phyloP scores from a whole-genome alignment of 352 stramenopile species.

The Phytophthora idaei region DNA sequence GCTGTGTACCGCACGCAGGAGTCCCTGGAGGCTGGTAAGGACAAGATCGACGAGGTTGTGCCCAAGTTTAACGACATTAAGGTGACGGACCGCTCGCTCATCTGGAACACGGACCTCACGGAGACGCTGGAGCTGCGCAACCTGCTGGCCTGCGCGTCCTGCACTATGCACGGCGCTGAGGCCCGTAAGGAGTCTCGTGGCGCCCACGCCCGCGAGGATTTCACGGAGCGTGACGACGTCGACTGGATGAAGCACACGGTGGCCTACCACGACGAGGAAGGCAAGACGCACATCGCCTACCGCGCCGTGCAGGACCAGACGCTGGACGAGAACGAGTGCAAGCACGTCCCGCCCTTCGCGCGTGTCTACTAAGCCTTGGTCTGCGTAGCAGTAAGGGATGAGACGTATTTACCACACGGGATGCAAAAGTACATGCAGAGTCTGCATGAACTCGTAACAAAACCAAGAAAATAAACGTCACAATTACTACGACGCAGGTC shows the following conservation, averaged over 20 bases:
- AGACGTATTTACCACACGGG: constrained; percentile 34
- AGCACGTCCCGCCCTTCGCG: constrained; percentile 93
- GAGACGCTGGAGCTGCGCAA: constrained; percentile 97
- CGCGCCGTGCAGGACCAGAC: constrained; percentile 94
- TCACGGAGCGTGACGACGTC: constrained; percentile 92
- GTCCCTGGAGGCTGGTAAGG: constrained; percentile 81
- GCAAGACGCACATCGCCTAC: constrained; percentile 91
- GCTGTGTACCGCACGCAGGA: constrained; percentile 64
- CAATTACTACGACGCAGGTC: constrained; percentile 19
- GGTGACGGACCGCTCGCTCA: constrained; percentile 94
- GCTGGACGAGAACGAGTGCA: constrained; percentile 96
- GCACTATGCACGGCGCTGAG: constrained; percentile 96
- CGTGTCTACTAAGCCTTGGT: constrained; percentile 93
- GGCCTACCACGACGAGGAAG: constrained; percentile 92
- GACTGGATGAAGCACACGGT: constrained; percentile 99
- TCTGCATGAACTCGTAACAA: constrained; percentile 33
- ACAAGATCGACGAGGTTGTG: constrained; percentile 90
- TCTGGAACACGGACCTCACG: constrained; percentile 98
- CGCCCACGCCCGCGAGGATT: constrained; percentile 97
- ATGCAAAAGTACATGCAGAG: constrained; percentile 25
- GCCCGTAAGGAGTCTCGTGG: constrained; percentile 94
- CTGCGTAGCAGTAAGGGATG: constrained; percentile 33
- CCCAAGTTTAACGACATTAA: constrained; percentile 93
- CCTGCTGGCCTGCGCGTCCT: constrained; percentile 91
- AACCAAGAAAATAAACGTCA: constrained; percentile 41